These are phyloP conservation scores for Plantago lanceolata DNA, from an alignment of 305 asterid species.

Conservation along the genomic window DNA sequence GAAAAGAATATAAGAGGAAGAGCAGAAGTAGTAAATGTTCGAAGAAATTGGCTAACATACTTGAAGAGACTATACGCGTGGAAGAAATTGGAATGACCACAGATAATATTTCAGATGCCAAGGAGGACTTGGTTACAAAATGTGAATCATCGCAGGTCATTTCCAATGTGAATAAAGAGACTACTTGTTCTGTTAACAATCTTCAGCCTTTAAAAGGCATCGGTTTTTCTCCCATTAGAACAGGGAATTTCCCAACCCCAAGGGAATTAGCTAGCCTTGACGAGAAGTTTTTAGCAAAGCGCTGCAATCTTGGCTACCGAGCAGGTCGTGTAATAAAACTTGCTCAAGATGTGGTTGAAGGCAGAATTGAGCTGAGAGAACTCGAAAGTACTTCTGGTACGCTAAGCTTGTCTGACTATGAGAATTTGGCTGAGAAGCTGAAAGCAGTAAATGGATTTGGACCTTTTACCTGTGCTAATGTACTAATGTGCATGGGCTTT, in stretches of 20 bases:
- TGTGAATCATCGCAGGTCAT: constrained; percentile 18
- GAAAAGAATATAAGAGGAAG: constrained; percentile 48
- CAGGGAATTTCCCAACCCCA: constrained; percentile 72
- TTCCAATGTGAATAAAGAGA: neutral
- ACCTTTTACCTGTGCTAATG: constrained; percentile 74
- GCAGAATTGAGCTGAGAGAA: constrained; percentile 46
- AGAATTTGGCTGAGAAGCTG: constrained; percentile 49
- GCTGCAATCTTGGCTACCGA: constrained; percentile 75
- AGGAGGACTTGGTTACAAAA: constrained; percentile 17
- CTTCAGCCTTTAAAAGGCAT: constrained; percentile 21
- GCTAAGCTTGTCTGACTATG: constrained; percentile 39
- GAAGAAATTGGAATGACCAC: constrained; percentile 24
- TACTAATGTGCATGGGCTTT: constrained; percentile 80
- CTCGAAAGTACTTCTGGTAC: constrained; percentile 41
- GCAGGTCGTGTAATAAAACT: constrained; percentile 67
- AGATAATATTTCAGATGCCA: constrained; percentile 19
- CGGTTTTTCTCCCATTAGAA: constrained; percentile 12
- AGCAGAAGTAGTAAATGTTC: constrained; percentile 22
- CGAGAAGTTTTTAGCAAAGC: constrained; percentile 45
- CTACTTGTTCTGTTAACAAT: constrained; percentile 19
- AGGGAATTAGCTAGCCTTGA: constrained; percentile 57
- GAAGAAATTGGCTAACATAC: constrained; percentile 25
- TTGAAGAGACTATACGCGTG: constrained; percentile 20
- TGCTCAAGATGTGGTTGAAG: constrained; percentile 56
- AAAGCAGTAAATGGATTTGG: constrained; percentile 70